Base-by-base conservation (phyloP, 345 rosid species). In the Linum tenue region DNA sequence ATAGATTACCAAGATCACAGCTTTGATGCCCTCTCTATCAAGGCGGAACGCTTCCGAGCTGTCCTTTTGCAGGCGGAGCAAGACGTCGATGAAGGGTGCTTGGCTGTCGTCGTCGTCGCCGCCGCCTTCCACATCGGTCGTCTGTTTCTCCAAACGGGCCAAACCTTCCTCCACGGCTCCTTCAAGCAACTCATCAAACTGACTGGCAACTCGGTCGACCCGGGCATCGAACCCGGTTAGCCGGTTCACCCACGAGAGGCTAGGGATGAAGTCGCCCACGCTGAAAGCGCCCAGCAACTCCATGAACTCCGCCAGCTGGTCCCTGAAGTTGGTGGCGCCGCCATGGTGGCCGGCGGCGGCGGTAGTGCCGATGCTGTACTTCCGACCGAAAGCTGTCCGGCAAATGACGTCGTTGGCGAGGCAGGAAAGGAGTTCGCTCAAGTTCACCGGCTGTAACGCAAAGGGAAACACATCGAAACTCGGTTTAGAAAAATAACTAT, bases 321-420 rank as follows among this genome's bases (percentile, higher is more conserved):
- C 31, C 61, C 55, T 51, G 35, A 68, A 68, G 60, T 51, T 61
- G 9, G 15, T 39, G 48, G 9, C 72, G 39, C 53, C 66, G 7
- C 66, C 31, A 22, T 22, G 31, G 31, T 22, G 31, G 31, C 31
- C 31, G 31, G 0, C 31, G 31, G 31, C 31, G 31, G 31, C 31
- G 31, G 31, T 22, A 22, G 31, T 22, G 31, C 31, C 31, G 31
- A 22, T 22, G 31, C 31, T 44, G 10, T 55, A 63, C 58, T 69
- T 69, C 56, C 67, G 53, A 55, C 72, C 66, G 0, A 62, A 55
- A 55, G 62, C 72, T 6, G 50, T 67, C 42, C 67, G 1, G 73
- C 42, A 12, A 63, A 22, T 22, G 31, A 22, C 31, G 31, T 22
- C 31, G 31, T 22, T 22, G 31, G 31, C 31, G 31, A 22, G 48